phyloP scores from a whole-genome alignment of 129 eudicot genomes.

The Oenanthe sinensis region DNA sequence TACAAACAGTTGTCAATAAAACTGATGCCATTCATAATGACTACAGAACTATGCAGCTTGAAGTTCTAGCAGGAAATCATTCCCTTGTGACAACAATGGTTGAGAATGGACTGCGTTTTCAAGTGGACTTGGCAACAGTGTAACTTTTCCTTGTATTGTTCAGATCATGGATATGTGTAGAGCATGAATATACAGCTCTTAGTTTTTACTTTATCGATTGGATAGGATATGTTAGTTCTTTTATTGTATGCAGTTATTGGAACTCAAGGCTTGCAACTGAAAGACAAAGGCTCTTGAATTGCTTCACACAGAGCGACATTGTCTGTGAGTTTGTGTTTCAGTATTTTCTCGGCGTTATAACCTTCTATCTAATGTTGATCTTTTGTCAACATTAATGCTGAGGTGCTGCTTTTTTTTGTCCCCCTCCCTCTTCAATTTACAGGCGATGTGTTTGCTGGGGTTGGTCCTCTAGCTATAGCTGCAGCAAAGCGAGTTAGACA shows the following conservation, averaged over 20 bases:
- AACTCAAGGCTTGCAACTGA: conserved; percentile 89
- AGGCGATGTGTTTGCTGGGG: conserved; percentile 99
- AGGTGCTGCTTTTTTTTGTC: conserved; percentile 4
- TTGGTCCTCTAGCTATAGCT: conserved; percentile 83
- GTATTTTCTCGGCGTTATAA: neutral
- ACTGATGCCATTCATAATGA: conserved; percentile 62
- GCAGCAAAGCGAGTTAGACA: conserved; percentile 78
- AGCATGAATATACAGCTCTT: neutral
- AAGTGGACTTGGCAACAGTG: conserved; percentile 81
- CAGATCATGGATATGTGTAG: conserved; percentile 2
- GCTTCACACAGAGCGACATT: conserved; percentile 67
- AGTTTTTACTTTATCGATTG: neutral
- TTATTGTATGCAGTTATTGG: conserved; percentile 68
- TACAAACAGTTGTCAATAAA: conserved; percentile 94
- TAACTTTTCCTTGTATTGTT: conserved; percentile 23
- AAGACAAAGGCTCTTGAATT: conserved; percentile 80
- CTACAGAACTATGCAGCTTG: conserved; percentile 94
- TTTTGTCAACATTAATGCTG: neutral
- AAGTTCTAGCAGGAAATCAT: conserved; percentile 92
- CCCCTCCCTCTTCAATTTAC: conserved; percentile 17
- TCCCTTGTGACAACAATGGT: conserved; percentile 81
- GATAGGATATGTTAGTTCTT: neutral
- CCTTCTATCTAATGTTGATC: neutral
- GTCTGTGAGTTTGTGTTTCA: conserved; percentile 53
- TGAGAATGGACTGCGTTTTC: conserved; percentile 86